These are phyloP conservation scores for Nannizziopsis arthrosporioides DNA, from an alignment of 2,329 filamentous ascomycete species.

Conservation along the genomic window DNA sequence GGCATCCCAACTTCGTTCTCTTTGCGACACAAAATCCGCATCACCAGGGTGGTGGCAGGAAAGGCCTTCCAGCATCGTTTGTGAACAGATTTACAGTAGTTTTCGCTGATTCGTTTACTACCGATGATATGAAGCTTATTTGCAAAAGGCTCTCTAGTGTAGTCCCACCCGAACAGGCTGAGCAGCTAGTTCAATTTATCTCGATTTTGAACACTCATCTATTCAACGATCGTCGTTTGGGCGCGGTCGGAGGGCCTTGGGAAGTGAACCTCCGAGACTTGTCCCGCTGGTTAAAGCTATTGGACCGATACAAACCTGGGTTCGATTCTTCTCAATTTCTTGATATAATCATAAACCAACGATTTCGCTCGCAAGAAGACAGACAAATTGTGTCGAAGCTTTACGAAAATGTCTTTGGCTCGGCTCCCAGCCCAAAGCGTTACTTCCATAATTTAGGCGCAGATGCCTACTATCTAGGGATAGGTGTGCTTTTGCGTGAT, in stretches of 20 bases:
- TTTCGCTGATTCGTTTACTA: slow-evolving; percentile 80
- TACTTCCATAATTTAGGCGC: slow-evolving; percentile 61
- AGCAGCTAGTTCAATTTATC: slow-evolving; percentile 66
- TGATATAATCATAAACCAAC: slow-evolving; percentile 69
- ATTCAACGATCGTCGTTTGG: slow-evolving; percentile 44
- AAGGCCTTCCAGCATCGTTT: slow-evolving; percentile 87
- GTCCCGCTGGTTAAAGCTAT: slow-evolving; percentile 70
- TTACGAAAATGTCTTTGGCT: slow-evolving; percentile 54
- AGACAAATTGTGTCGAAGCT: slow-evolving; percentile 52
- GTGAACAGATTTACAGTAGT: slow-evolving; percentile 98
- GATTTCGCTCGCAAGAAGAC: slow-evolving; percentile 67
- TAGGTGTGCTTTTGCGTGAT: slow-evolving; percentile 58
- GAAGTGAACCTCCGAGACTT: slow-evolving; percentile 91
- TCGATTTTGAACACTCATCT: slow-evolving; percentile 64
- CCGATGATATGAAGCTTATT: slow-evolving; percentile 70
- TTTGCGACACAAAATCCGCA: slow-evolving; percentile 98
- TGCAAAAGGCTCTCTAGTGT: slow-evolving; percentile 64
- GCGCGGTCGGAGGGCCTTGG: slow-evolving; percentile 63
- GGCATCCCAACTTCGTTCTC: slow-evolving; percentile 80
- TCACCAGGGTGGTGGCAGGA: slow-evolving; percentile 88
- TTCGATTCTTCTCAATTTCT: slow-evolving; percentile 62
- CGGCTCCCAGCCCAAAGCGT: slow-evolving; percentile 40
- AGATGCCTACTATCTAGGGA: slow-evolving; percentile 62
- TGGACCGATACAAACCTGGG: slow-evolving; percentile 49
- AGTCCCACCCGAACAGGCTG: slow-evolving; percentile 48